Conservation (phyloP, 106 monocot genomes). For the Acorus calamus region DNA sequence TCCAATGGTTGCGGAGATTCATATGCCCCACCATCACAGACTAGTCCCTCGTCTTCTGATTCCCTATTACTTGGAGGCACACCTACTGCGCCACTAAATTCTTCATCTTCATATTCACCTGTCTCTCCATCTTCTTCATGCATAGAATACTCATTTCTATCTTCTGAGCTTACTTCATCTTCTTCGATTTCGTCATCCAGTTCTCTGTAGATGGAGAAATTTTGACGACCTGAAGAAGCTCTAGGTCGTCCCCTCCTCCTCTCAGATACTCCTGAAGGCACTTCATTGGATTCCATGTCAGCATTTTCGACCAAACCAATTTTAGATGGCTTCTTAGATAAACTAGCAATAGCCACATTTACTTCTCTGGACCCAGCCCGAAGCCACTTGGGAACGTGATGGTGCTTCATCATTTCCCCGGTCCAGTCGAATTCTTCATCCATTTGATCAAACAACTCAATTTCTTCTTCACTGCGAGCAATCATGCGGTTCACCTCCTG, state of each 20-base stretch:
- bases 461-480: constrained; percentile 79
- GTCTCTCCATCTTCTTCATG: constrained; percentile 61
- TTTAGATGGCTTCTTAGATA: constrained; percentile 81
- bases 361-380: constrained; percentile 65
- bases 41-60: constrained; percentile 37
- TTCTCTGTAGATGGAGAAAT: constrained; percentile 48
- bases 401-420: constrained; percentile 68
- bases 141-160: constrained; percentile 32
- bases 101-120: constrained; percentile 58
- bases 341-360: constrained; percentile 42
- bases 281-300: constrained; percentile 27
- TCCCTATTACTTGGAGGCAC: constrained; percentile 29
- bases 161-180: constrained; percentile 55
- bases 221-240: constrained; percentile 14
- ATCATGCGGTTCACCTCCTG: constrained; percentile 96
- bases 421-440: constrained; percentile 94
- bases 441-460: constrained; percentile 98
- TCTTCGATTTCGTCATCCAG: constrained; percentile 68
- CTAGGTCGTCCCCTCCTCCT: constrained; percentile 46
- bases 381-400: constrained; percentile 90
- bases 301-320: constrained; percentile 36
- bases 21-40: constrained; percentile 36
- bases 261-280: constrained; percentile 26
- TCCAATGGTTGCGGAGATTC: constrained; percentile 29
- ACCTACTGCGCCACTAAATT: constrained; percentile 35